Evolutionary conservation across 208 protist genomes (phyloP).

Genomic region (Naegleria fowleri): DNA sequence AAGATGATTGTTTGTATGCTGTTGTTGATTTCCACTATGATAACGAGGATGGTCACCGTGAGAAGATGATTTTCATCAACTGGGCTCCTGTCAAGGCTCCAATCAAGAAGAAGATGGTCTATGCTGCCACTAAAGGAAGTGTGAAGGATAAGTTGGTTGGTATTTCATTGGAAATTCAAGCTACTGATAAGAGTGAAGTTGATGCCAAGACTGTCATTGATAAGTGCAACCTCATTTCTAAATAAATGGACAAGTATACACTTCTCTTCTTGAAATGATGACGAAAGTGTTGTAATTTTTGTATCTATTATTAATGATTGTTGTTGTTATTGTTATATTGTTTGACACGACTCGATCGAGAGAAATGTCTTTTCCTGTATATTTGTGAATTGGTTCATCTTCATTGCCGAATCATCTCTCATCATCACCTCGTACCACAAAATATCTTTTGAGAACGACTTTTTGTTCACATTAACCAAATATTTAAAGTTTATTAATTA

Average conservation of each 20-base stretch:
- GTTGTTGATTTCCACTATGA: conserved; percentile 56
- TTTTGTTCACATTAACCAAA: too few species aligned
- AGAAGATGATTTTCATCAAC: conserved; percentile 55
- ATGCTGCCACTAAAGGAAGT: conserved; percentile 36
- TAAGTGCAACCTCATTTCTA: not conserved
- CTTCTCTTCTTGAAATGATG: not conserved
- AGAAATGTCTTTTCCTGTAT: too few species aligned
- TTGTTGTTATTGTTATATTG: too few species aligned
- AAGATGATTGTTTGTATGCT: conserved; percentile 55
- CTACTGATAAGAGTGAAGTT: conserved; percentile 41
- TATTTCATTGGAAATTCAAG: conserved; percentile 56
- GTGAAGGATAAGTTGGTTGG: conserved; percentile 46
- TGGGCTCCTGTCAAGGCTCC: conserved; percentile 43
- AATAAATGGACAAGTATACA: not conserved
- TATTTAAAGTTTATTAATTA: too few species aligned
- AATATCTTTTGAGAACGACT: too few species aligned
- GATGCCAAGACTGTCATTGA: conserved; percentile 24
- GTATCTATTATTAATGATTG: too few species aligned
- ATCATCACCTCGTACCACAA: too few species aligned
- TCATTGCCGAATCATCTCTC: too few species aligned
- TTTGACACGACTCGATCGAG: too few species aligned
- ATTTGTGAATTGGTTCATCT: too few species aligned
- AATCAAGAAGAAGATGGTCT: conserved; percentile 48
- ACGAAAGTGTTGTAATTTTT: too few species aligned
- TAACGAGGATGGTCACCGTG: conserved; percentile 44